Evolutionary conservation across 495 filamentous ascomycete genomes (phyloP), one percentile per base, ranked within the genome.

Genomic region (Podospora fimiseda): DNA sequence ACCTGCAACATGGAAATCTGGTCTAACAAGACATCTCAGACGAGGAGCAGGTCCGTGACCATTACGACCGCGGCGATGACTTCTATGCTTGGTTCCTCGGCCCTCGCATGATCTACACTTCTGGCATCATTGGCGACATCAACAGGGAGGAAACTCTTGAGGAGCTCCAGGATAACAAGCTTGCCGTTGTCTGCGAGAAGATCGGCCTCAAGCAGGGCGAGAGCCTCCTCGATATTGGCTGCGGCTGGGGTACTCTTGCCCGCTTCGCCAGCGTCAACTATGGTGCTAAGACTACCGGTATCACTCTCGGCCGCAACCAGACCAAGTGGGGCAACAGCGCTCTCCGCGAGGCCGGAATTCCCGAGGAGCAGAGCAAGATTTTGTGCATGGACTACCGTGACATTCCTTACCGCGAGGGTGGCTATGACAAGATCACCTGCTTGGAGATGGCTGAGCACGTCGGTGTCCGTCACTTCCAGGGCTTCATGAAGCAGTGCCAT

Each of bases 371-470:
- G 69, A 86, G 82, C 71, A 78, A 76, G 53, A 85, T 90, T 61
- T 73, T 88, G 50, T 89, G 87, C 74, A 88, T 86, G 78, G 87
- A 90, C 68, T 90, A 90, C 74, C 86, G 89, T 55, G 89, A 92
- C 65, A 88, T 88, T 52, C 81, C 85, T 21, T 77, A 82, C 24
- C 83, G 81, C 2, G 70, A 77, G 51, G 84, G 84, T 60, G 71
- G 75, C 40, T 94, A 87, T 70, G 75, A 89, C 62, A 92, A 90
- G 76, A 92, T 94, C 65, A 89, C 87, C 37, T 88, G 85, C 62
- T 79, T 94, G 16, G 89, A 94, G 72, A 94, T 94, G 89, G 87
- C 84, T 23, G 88, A 94, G 74, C 89, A 94, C 65, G 89, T 94
- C 52, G 89, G 89, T 70, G 81, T 94, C 36, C 81, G 85, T 42